Evolutionary conservation across 257 asterid species (phyloP).

Genomic region (Solanum acaule): DNA sequence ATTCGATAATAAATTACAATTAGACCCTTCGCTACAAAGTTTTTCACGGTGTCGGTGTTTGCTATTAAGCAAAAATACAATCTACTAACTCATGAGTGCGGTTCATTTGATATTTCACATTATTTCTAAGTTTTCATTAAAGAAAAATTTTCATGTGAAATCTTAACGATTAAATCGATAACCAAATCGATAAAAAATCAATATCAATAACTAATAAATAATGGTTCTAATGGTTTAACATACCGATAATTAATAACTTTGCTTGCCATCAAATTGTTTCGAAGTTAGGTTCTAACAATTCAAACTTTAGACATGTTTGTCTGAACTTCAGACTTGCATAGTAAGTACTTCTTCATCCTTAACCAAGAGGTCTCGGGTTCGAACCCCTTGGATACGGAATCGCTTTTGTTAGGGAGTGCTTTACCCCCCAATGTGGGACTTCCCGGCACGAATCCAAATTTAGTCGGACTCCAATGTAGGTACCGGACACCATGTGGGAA

Average conservation of each 20-base stretch:
- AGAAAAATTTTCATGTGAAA: not conserved
- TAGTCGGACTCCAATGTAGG: not conserved
- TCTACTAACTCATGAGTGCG: not conserved
- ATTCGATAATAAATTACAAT: not conserved
- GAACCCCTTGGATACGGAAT: fast-evolving
- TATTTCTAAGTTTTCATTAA: not conserved
- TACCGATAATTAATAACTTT: not conserved
- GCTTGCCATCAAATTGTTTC: not conserved
- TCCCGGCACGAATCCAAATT: fast-evolving
- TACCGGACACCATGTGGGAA: fast-evolving
- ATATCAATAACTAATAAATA: not conserved
- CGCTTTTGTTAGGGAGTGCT: not conserved
- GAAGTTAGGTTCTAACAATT: not conserved
- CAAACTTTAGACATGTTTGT: not conserved
- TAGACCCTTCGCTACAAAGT: not conserved
- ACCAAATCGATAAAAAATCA: not conserved
- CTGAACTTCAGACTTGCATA: not conserved
- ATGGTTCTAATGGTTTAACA: not conserved
- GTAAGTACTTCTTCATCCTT: not conserved
- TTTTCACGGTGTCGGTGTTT: not conserved
- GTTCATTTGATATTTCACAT: not conserved
- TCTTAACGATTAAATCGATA: not conserved
- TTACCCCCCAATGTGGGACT: not conserved
- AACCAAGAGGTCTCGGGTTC: not conserved
- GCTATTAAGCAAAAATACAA: not conserved